Conservation (phyloP, 1,284 basidiomycete species). For the Ceraceosorus guamensis region DNA sequence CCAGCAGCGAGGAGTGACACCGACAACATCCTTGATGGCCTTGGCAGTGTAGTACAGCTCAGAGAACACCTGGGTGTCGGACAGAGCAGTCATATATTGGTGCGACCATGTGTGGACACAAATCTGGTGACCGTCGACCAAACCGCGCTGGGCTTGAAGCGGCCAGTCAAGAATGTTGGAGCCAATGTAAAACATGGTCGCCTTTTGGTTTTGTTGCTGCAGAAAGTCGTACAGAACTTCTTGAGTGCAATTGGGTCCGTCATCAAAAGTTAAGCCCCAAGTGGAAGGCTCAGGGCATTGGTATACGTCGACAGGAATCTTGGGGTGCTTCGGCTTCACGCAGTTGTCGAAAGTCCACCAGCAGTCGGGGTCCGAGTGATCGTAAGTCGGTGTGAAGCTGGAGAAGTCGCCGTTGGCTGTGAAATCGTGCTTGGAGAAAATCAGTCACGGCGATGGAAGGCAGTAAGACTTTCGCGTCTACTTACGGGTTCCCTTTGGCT, state of each 20-base stretch:
- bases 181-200: conserved; percentile 53
- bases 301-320: conserved; percentile 49
- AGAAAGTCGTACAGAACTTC: conserved; percentile 56
- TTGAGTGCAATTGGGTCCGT: conserved; percentile 52
- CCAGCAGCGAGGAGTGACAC: conserved; percentile 54
- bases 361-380: conserved; percentile 34
- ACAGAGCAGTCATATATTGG: conserved; percentile 53
- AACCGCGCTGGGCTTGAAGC: conserved; percentile 53
- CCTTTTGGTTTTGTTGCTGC: conserved; percentile 52
- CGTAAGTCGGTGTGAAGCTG: conserved; percentile 10
- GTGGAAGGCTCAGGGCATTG: conserved; percentile 52
- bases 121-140: conserved; percentile 42
- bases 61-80: conserved; percentile 54
- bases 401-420: conserved; percentile 18
- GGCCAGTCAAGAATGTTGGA: conserved; percentile 57
- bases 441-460: background rate
- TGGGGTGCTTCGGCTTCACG: conserved; percentile 50
- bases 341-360: conserved; percentile 41
- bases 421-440: conserved; percentile 25
- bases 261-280: conserved; percentile 55
- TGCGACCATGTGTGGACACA: conserved; percentile 51
- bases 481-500: conserved; percentile 43
- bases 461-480: background rate
- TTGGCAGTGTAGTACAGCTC: conserved; percentile 56
- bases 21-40: conserved; percentile 53